These are phyloP conservation scores for Dryadomyces sulphureus DNA, from an alignment of 2,329 filamentous ascomycete species.

Conservation along the genomic window DNA sequence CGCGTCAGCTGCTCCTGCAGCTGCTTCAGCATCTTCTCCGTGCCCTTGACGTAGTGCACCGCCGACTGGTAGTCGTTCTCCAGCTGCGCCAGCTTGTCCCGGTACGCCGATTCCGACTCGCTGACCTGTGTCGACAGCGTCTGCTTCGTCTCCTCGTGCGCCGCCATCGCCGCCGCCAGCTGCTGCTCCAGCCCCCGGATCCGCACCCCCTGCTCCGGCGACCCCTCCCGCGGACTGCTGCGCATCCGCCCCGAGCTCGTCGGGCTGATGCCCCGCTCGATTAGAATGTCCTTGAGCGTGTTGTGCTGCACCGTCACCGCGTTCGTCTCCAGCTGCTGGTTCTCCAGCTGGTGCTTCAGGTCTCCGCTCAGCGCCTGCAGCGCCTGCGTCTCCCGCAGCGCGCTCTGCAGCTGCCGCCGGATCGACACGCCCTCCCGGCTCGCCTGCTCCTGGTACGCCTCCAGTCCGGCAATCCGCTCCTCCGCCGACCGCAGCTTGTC, in stretches of 20 bases:
- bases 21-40: conserved; percentile 97
- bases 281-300: conserved; percentile 82
- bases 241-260: conserved; percentile 58
- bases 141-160: conserved; percentile 74
- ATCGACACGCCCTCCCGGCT: conserved; percentile 86
- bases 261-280: conserved; percentile 74
- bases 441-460: conserved; percentile 93
- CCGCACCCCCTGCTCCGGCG: conserved; percentile 55
- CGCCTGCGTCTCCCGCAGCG: conserved; percentile 70
- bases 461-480: conserved; percentile 89
- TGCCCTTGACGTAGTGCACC: conserved; percentile 95
- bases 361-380: conserved; percentile 70
- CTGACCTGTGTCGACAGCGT: conserved; percentile 66
- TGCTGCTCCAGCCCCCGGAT: conserved; percentile 80
- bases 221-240: conserved; percentile 57
- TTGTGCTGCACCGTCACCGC: conserved; percentile 84
- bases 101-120: conserved; percentile 77
- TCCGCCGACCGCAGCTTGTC: conserved; percentile 87
- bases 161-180: conserved; percentile 58
- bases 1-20: conserved; percentile 95
- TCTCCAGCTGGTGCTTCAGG: conserved; percentile 66
- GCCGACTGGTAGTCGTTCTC: conserved; percentile 97
- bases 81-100: conserved; percentile 83
- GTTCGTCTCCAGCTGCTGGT: conserved; percentile 85
- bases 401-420: conserved; percentile 74